These are phyloP conservation scores for Limnanthes douglasii DNA, from an alignment of 345 rosid genomes.

Conservation along the genomic window DNA sequence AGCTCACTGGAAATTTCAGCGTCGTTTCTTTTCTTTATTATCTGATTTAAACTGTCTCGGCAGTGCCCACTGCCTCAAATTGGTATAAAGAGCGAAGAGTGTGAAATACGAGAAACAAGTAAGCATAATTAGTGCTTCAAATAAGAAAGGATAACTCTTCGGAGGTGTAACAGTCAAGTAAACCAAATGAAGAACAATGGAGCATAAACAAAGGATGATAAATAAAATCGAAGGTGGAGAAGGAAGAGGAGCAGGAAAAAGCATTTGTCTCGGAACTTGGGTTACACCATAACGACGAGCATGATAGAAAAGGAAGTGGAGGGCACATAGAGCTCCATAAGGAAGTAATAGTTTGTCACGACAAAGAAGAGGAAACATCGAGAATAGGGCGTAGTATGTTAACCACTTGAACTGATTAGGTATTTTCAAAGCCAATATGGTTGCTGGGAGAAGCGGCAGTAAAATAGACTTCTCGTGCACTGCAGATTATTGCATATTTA, in stretches of 20 bases:
- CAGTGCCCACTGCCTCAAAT: conserved; percentile 44
- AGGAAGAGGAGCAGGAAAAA: conserved; percentile 8
- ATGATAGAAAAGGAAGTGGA: conserved; percentile 33
- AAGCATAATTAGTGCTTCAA: conserved; percentile 60
- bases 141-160: conserved; percentile 45
- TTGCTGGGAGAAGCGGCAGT: conserved; percentile 83
- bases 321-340: conserved; percentile 30
- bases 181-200: conserved; percentile 43
- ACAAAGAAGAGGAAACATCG: conserved; percentile 81
- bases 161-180: conserved; percentile 48
- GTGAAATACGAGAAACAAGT: conserved; percentile 46
- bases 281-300: conserved; percentile 25
- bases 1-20: no score
- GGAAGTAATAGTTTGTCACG: conserved; percentile 72
- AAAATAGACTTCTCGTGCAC: conserved; percentile 96
- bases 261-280: conserved; percentile 10
- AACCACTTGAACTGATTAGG: conserved; percentile 32
- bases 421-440: conserved; percentile 50
- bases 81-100: conserved; percentile 29
- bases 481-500: conserved; percentile 27
- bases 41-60: conserved; percentile 12
- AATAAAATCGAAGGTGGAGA: conserved; percentile 11
- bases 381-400: conserved; percentile 60
- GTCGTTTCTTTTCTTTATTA: conserved; percentile 28
- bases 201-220: conserved; percentile 22